phyloP scores from a whole-genome alignment of 1,284 basidiomycete species.

The Ganoderma boninense region DNA sequence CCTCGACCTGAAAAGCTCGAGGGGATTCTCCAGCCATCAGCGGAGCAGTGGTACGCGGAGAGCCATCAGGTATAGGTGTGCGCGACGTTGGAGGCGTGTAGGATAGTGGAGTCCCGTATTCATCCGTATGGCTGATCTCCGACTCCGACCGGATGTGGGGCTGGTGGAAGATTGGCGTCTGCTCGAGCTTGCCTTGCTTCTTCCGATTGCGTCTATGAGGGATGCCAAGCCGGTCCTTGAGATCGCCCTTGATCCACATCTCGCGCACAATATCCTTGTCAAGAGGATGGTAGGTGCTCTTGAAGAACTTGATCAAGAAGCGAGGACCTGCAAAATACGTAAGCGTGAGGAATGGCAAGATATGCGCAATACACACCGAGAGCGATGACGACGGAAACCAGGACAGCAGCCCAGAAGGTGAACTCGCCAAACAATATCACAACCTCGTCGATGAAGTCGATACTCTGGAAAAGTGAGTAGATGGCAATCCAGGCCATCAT shows the following conservation, averaged over 20 bases:
- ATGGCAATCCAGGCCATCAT: slow-evolving; percentile 89
- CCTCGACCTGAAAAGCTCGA: slow-evolving; percentile 26
- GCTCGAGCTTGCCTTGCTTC: slow-evolving; percentile 55
- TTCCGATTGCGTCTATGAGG: slow-evolving; percentile 59
- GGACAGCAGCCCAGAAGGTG: slow-evolving; percentile 84
- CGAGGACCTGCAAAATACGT: slow-evolving; percentile 62
- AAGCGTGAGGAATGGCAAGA: not conserved
- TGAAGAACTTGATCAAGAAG: slow-evolving; percentile 75
- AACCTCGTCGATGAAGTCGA: slow-evolving; percentile 80
- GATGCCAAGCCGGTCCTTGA: slow-evolving; percentile 86
- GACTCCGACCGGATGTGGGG: slow-evolving; percentile 70
- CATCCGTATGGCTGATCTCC: slow-evolving; percentile 49
- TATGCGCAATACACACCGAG: slow-evolving; percentile 60
- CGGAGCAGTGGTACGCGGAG: slow-evolving; percentile 33
- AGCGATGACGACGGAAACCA: slow-evolving; percentile 74
- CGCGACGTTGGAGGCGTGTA: slow-evolving; percentile 30
- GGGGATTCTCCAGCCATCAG: slow-evolving; percentile 36
- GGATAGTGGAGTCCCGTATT: slow-evolving; percentile 17
- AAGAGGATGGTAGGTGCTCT: slow-evolving; percentile 71
- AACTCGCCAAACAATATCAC: slow-evolving; percentile 79
- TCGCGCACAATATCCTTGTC: slow-evolving; percentile 91
- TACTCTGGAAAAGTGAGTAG: slow-evolving; percentile 79
- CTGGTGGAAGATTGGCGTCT: slow-evolving; percentile 72
- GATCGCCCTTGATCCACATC: slow-evolving; percentile 86
- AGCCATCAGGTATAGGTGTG: slow-evolving; percentile 33